These are phyloP conservation scores for Globisporangium lucens DNA, from an alignment of 352 stramenopile species.

Conservation along the genomic window DNA sequence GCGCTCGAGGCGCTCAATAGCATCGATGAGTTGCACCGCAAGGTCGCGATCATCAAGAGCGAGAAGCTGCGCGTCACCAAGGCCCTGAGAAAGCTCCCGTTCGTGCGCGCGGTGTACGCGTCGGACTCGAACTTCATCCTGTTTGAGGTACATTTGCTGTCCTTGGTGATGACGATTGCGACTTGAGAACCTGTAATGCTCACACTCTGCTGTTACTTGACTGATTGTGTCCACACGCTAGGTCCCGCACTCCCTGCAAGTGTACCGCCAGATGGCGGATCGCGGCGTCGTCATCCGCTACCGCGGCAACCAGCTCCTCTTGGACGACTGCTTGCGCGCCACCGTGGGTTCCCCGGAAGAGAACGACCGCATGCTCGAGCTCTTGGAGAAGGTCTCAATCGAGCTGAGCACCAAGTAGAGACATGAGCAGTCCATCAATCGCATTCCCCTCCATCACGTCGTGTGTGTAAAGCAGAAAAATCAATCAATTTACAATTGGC, in stretches of 20 bases:
- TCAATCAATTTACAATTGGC: neutral
- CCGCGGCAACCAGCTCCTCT: slow-evolving; percentile 95
- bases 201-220: neutral
- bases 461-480: neutral
- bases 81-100: slow-evolving; percentile 86
- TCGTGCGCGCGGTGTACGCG: slow-evolving; percentile 92
- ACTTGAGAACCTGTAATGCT: neutral
- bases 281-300: slow-evolving; percentile 95
- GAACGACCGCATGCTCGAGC: slow-evolving; percentile 91
- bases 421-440: neutral
- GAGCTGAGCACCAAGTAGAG: slow-evolving; percentile 27
- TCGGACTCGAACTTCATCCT: slow-evolving; percentile 98
- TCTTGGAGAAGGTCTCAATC: slow-evolving; percentile 66
- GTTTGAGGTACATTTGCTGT: slow-evolving; percentile 73
- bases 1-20: slow-evolving; percentile 65
- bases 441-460: neutral
- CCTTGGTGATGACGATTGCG: neutral
- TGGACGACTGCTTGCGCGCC: slow-evolving; percentile 93
- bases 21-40: slow-evolving; percentile 47
- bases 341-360: slow-evolving; percentile 93
- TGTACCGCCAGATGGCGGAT: slow-evolving; percentile 95
- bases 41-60: slow-evolving; percentile 68
- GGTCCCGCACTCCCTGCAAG: slow-evolving; percentile 83
- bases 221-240: slow-evolving; percentile 20
- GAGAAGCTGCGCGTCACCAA: slow-evolving; percentile 84